Evolutionary conservation across 306 rosid species (phyloP).

Genomic region (Castanea crenata): DNA sequence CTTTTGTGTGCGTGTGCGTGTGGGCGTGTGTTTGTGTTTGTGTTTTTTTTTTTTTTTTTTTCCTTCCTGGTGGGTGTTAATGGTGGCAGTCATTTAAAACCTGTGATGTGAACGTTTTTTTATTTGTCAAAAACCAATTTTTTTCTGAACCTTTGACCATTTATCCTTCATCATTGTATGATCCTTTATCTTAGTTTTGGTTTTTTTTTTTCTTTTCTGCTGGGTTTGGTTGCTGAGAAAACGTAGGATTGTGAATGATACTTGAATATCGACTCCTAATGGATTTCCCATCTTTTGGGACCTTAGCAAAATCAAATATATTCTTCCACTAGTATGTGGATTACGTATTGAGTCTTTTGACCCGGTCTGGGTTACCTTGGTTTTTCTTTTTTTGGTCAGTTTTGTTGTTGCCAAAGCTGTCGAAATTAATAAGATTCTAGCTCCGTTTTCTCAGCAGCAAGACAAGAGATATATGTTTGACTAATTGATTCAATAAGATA

Average conservation of each 20-base stretch:
- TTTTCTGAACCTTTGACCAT: neutral
- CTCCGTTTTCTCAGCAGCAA: neutral
- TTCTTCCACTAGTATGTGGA: neutral
- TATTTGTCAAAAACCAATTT: neutral
- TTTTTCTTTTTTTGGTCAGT: neutral
- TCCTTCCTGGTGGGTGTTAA: neutral
- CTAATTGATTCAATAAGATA: neutral
- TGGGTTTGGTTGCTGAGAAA: neutral
- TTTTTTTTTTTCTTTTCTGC: neutral
- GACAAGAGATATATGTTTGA: neutral
- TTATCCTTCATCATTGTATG: neutral
- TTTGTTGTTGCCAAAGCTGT: neutral
- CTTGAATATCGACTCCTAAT: neutral
- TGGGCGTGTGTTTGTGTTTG: no score
- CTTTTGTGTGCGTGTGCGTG: neutral
- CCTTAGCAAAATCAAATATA: neutral
- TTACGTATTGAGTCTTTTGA: neutral
- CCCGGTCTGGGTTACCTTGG: neutral
- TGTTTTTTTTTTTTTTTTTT: no score
- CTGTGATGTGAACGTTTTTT: neutral
- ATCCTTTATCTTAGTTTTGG: neutral
- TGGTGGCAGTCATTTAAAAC: neutral
- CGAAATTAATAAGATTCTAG: neutral
- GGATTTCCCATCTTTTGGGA: neutral
- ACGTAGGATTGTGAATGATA: neutral